Base-by-base conservation (phyloP, 1,139 yeast species). In the Pichia cactophila region DNA sequence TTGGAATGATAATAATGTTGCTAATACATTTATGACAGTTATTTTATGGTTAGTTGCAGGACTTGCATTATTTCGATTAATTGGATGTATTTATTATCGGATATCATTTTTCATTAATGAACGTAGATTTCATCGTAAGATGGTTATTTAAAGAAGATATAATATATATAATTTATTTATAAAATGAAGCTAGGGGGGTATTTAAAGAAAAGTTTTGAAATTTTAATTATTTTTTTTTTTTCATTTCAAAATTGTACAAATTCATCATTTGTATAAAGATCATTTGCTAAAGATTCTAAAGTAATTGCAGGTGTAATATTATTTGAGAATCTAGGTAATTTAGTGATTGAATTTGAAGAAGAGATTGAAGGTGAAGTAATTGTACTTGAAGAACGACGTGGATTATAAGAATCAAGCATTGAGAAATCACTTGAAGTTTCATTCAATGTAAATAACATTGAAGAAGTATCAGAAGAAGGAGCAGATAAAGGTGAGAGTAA, bases 41-140 rank as follows among this genome's bases (percentile, higher is more conserved):
- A 75, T 85, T 46, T 72, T 85, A 51, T 85, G 92, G 90, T 70
- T 81, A 42, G 92, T 86, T 39, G 90, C 90, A 1, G 83, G 75
- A 35, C 73, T 85, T 74, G 88, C 92, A 0, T 71, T 80, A 35
- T 79, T 83, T 67, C 67, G 94, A 56, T 80, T 84, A 56, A 51
- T 80, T 39, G 90, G 92, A 1, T 77, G 82, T 58, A 53, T 69
- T 5, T 59, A 68, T 29, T 79, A 78, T 50, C 50, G 66, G 14
- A 44, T 63, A n/a, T 55, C 55, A 16, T 51, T 55, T 12, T 49
- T 55, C 23, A 43, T 59, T 33, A 47, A 51, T 23, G 49, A 51
- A 28, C 54, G 58, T 37, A 48, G 59, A 16, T 51, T 47, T 50
- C 55, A 51, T 53, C 45, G 46, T 16, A 37, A 47, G 2, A 42